Evolutionary conservation across 164 flowering plant species (phyloP), one percentile per base, ranked within the genome.

Genomic region (Piper longum): DNA sequence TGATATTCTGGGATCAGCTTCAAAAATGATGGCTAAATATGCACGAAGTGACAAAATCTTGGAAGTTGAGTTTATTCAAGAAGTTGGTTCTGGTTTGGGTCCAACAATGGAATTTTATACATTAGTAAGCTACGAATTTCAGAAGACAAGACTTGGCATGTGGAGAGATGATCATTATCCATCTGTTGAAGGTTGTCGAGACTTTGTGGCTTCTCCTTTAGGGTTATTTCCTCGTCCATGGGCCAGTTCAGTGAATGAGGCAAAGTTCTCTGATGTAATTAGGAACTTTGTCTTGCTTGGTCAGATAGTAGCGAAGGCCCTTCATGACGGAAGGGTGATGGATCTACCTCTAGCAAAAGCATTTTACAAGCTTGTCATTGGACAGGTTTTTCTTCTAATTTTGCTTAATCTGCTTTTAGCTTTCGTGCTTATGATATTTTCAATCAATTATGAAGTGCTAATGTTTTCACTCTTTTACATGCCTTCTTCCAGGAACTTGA

Each of bases 141-240:
- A 88, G 74, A 88, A 82, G 57, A 54, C 69, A 63, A 91, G 86
- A 60, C 63, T 88, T 62, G 83, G 85, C 48, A 81, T 95, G 93
- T 95, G 99, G 99, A 90, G 99, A 72, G 89, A 65, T 43, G 91
- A 82, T 70, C 68, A 63, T 71, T 39, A 45, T 58, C 61, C 75
- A 57, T 60, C 58, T 59, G 36, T 59, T 54, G 40, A 41, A 8
- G 48, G 4, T 36, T 41, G 63, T 57, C 65, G 71, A 54, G 80
- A 62, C 61, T 55, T 62, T 68, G 41, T 80, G 44, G 57, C 56
- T 18, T 70, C 88, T 67, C 75, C 77, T 58, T 78, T 62, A 52
- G 99, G 97, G 16, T 87, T 88, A 54, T 95, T 95, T 57, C 99
- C 99, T 45, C 84, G 85, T n/a, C 99, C 99, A 51, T 88, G 95